Evolutionary conservation across 495 filamentous ascomycete species (phyloP).

Genomic region (Astrothelium macrocarpum): DNA sequence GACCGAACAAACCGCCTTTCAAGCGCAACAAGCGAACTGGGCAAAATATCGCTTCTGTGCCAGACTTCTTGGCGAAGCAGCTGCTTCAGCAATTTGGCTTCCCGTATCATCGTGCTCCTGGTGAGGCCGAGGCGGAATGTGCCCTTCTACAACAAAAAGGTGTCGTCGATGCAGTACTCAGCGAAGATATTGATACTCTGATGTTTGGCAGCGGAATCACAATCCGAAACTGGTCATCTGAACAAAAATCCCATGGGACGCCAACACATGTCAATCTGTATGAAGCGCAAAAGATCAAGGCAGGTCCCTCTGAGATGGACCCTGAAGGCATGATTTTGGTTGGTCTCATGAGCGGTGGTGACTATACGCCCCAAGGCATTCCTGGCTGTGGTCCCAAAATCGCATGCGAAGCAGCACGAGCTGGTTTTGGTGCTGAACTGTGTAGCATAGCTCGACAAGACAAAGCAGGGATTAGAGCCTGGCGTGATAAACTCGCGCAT

Average conservation of each 20-base stretch:
- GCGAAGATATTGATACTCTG: constrained; percentile 93
- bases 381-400: constrained; percentile 77
- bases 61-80: constrained; percentile 50
- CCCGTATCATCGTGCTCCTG: constrained; percentile 75
- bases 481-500: constrained; percentile 64
- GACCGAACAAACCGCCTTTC: constrained; percentile 77
- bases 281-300: constrained; percentile 45
- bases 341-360: constrained; percentile 90
- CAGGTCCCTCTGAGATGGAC: constrained; percentile 49
- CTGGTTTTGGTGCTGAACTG: constrained; percentile 74
- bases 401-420: constrained; percentile 81
- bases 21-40: constrained; percentile 63
- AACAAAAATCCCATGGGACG: constrained; percentile 50
- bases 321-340: constrained; percentile 88
- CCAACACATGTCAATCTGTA: constrained; percentile 86
- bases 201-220: constrained; percentile 87
- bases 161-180: constrained; percentile 89
- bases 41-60: constrained; percentile 35
- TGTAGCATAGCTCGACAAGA: constrained; percentile 44
- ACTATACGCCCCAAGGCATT: constrained; percentile 86
- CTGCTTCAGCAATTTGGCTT: constrained; percentile 80
- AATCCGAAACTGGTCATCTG: constrained; percentile 74
- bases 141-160: constrained; percentile 74
- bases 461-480: constrained; percentile 44
- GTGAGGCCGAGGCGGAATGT: constrained; percentile 96